These are phyloP conservation scores for Cajanus cajan DNA, from an alignment of 306 rosid genomes.

Conservation along the genomic window DNA sequence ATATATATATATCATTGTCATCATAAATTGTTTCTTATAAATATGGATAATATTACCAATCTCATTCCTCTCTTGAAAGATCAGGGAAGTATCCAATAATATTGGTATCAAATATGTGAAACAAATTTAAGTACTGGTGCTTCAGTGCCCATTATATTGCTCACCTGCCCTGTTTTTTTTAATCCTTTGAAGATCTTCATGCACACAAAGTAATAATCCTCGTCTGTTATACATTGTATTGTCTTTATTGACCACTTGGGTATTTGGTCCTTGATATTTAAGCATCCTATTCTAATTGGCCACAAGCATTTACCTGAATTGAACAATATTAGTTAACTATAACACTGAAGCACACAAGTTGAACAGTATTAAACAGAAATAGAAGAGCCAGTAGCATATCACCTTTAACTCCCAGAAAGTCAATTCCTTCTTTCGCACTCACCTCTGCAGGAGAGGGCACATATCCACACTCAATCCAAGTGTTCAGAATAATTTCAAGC, in stretches of 20 bases:
- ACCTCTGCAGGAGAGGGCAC: constrained; percentile 88
- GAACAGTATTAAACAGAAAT: constrained; percentile 13
- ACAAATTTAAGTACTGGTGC: too few species aligned
- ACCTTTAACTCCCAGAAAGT: constrained; percentile 67
- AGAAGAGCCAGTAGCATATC: constrained; percentile 15
- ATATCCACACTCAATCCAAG: constrained; percentile 71
- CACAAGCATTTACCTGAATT: constrained; percentile 57
- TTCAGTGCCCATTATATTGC: neutral
- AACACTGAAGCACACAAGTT: neutral
- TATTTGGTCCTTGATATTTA: constrained; percentile 55
- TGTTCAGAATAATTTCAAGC: constrained; percentile 76
- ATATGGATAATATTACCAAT: too few species aligned
- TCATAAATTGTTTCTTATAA: too few species aligned
- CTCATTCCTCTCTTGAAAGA: too few species aligned
- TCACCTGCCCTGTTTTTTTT: constrained; percentile 51
- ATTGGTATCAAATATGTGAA: too few species aligned
- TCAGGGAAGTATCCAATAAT: too few species aligned
- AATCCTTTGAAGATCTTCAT: constrained; percentile 47
- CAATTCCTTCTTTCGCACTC: constrained; percentile 75
- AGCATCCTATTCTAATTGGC: constrained; percentile 86
- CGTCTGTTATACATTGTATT: constrained; percentile 48
- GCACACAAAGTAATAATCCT: constrained; percentile 68
- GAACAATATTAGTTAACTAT: constrained; percentile 27
- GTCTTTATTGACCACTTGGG: constrained; percentile 67
- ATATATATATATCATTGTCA: too few species aligned